A percentile compares a stretch with the other conserved stretches of the same genome.
Conservation (phyloP, 73 alveolate genomes). For the Stentor coeruleus region DNA sequence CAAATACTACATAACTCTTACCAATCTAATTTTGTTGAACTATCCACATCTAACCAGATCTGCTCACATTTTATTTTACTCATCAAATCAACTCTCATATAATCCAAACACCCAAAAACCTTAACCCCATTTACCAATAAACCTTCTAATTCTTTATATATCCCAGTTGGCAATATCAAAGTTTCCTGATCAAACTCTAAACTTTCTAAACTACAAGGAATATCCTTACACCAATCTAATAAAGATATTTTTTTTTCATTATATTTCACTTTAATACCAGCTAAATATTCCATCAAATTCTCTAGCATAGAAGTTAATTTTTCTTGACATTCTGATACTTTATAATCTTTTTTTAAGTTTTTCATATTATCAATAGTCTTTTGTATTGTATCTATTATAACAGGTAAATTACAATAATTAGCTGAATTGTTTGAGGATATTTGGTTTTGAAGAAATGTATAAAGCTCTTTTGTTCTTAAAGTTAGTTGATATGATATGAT, state of each 20-base stretch:
- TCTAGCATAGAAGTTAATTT: background rate
- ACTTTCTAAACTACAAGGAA: background rate
- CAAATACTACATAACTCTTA: background rate
- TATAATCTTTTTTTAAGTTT: too few relatives aligned
- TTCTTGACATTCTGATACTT: background rate
- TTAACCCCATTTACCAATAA: too few relatives aligned
- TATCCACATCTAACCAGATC: background rate
- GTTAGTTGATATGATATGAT: background rate
- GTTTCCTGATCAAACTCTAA: background rate
- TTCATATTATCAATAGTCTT: too few relatives aligned
- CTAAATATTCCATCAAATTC: background rate
- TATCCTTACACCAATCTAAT: background rate
- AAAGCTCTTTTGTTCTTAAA: background rate
- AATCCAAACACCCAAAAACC: background rate
- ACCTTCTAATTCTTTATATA: background rate
- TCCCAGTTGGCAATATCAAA: background rate
- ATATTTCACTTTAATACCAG: too few relatives aligned
- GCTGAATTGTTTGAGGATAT: background rate
- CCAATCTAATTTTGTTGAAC: background rate
- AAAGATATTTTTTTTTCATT: too few relatives aligned
- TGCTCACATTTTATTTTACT: background rate
- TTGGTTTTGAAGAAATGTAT: background rate
- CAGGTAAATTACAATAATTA: too few relatives aligned
- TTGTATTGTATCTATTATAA: too few relatives aligned
- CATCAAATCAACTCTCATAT: background rate